These are phyloP conservation scores for Articulospora tetracladia DNA, from an alignment of 495 filamentous ascomycete genomes.

Conservation along the genomic window DNA sequence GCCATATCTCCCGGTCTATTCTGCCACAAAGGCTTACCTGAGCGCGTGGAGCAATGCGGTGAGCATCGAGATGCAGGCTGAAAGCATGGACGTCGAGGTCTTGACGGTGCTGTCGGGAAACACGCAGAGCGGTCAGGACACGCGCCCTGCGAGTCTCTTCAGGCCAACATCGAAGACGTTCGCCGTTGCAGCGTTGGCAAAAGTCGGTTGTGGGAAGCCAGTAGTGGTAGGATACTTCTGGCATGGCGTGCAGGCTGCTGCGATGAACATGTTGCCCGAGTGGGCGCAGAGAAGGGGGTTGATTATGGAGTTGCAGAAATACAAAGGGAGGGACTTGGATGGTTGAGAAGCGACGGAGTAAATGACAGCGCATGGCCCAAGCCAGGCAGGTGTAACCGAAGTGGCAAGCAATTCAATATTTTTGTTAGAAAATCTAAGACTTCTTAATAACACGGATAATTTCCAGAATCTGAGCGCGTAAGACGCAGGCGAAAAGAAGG, in stretches of 20 bases:
- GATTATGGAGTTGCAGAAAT: background rate
- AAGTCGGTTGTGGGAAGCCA: background rate
- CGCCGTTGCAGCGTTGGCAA: background rate
- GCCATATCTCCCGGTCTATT: conserved; percentile 24
- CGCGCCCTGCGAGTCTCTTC: background rate
- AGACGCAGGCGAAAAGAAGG: too few relatives aligned
- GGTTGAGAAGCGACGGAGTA: too few relatives aligned
- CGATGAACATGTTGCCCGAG: background rate
- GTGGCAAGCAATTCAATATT: too few relatives aligned
- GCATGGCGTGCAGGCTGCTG: background rate
- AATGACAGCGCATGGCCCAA: too few relatives aligned
- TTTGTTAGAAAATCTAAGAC: too few relatives aligned
- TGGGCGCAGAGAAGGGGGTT: background rate
- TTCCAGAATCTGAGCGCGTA: too few relatives aligned
- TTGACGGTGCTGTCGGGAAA: background rate
- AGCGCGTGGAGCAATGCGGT: background rate
- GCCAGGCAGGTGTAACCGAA: too few relatives aligned
- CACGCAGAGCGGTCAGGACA: background rate
- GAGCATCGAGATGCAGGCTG: conserved; percentile 2
- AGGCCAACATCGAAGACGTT: background rate
- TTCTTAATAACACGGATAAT: too few relatives aligned
- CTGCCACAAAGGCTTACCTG: background rate
- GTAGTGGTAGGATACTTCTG: background rate
- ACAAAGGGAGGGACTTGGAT: background rate
- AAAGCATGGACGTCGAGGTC: background rate